Evolutionary conservation across 805 yeast species (phyloP).

Genomic region (Candida coquimbonensis): DNA sequence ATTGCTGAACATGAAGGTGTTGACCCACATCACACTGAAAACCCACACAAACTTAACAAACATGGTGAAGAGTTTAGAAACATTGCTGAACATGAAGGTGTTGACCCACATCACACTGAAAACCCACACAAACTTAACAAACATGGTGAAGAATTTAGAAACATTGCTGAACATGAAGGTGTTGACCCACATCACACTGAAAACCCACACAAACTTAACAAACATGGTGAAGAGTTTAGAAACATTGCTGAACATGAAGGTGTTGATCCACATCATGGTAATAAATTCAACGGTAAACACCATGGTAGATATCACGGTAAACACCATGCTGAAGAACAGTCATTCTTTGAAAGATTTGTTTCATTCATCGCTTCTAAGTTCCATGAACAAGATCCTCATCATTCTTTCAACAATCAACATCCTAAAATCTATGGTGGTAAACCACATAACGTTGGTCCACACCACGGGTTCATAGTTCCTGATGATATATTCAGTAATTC

Average conservation of each 20-base stretch:
- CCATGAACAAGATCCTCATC: not conserved
- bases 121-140: not conserved
- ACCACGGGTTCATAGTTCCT: not conserved
- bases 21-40: conserved; percentile 1
- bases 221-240: not conserved
- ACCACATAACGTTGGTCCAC: not conserved
- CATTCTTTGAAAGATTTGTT: not conserved
- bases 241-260: not conserved
- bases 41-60: not conserved
- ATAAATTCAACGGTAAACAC: not conserved
- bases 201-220: not conserved
- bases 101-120: conserved; percentile 2
- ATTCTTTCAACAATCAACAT: not conserved
- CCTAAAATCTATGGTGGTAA: not conserved
- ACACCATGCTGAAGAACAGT: not conserved
- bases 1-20: not conserved
- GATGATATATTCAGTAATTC: not conserved
- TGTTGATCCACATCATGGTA: conserved; percentile 3
- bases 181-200: conserved; percentile 2
- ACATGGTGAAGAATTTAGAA: not conserved
- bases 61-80: not conserved
- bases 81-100: not conserved
- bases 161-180: not conserved
- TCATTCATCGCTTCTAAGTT: not conserved
- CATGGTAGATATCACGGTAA: not conserved